Conservation (phyloP, 148 eudicot genomes). For the Silene conica region DNA sequence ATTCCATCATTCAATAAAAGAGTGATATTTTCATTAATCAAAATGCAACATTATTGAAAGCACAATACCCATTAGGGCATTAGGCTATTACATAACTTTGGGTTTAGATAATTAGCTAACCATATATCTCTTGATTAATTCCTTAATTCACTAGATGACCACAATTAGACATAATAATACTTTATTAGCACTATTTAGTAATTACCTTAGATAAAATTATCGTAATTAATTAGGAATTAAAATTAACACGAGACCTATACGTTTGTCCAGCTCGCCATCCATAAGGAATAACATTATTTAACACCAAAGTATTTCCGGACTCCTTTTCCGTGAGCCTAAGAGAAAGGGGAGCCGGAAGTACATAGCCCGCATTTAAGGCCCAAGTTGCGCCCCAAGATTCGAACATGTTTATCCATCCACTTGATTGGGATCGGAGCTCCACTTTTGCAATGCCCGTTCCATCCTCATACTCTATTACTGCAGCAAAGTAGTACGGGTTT, state of each 20-base stretch:
- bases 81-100: too few relatives aligned
- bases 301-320: constrained; percentile 31
- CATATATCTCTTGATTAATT: too few relatives aligned
- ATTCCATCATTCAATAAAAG: too few relatives aligned
- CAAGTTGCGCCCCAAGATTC: constrained; percentile 56
- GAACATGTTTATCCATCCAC: constrained; percentile 39
- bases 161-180: too few relatives aligned
- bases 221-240: constrained; percentile 12
- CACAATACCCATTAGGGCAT: too few relatives aligned
- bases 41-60: too few relatives aligned
- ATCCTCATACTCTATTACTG: constrained; percentile 34
- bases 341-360: constrained; percentile 46
- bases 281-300: constrained; percentile 49
- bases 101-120: too few relatives aligned
- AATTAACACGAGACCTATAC: constrained; percentile 56
- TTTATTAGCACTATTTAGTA: too few relatives aligned
- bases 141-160: too few relatives aligned
- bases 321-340: constrained; percentile 32
- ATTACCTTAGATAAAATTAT: background rate
- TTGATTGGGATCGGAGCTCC: constrained; percentile 33
- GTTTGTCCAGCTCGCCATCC: constrained; percentile 49
- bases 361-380: constrained; percentile 31
- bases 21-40: background rate
- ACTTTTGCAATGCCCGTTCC: constrained; percentile 48
- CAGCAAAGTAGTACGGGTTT: constrained; percentile 47